Base-by-base conservation (phyloP, 1,284 basidiomycete genomes). In the Boletellus sp. region DNA sequence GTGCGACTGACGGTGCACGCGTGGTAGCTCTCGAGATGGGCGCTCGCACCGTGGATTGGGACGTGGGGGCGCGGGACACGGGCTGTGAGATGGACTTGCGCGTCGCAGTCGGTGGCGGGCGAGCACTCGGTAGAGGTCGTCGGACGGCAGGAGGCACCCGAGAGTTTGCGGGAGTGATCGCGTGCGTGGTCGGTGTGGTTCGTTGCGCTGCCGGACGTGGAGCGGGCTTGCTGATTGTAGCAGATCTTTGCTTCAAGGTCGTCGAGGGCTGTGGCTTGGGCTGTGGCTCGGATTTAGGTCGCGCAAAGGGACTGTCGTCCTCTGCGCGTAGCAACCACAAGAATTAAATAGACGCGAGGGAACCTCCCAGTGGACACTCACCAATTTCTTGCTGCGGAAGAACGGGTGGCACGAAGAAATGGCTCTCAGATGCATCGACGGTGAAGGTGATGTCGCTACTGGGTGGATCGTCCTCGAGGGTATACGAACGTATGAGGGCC, bases 401-500 rank as follows among this genome's bases (percentile, higher is more conserved):
- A 6, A 16, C 40, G 5, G 53, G 52, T 1, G 5, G 48, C 5
- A 42, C 49, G 12, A 65, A 65, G 38, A 65, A 65, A 40, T 51
- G 50, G 0, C 13, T 47, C 44, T 68, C 65, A 46, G 66, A 59
- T 19, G 71, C 60, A 62, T 70, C 68, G n/a, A 51, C 46, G 16
- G 54, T 58, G 7, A 63, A 55, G 22, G 63, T 65, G 12, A 72
- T 30, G 33, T 69, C 58, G 18, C 50, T 57, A n/a, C 58, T 61
- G 1, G 65, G 58, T 8, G 56, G 51, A 24, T 59, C 56, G 35
- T 80, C 76, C 12, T 78, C 71, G 16, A 69, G 55, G 2, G 63
- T 64, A 42, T 67, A 68, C 8, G 73, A 74, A 41, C 74, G 72
- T 21, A 76, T 75, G 8, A 78, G 62, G 2, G 67, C 61, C 32